These are phyloP conservation scores for Chaetomiaceae sp. DNA, from an alignment of 2,329 filamentous ascomycete genomes.

Conservation along the genomic window DNA sequence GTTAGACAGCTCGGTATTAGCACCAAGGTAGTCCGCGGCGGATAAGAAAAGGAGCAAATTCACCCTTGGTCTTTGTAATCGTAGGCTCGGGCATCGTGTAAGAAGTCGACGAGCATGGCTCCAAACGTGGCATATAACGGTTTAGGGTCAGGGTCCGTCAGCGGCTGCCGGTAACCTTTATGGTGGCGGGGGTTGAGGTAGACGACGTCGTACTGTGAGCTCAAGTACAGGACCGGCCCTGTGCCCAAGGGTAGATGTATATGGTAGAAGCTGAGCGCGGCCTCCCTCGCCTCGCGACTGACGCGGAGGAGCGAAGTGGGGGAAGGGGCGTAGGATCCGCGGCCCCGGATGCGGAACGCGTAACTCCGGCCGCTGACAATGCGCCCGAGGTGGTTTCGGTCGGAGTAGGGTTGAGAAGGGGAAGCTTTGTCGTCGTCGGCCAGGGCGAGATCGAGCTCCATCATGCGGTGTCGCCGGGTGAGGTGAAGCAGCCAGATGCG, in stretches of 20 bases:
- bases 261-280: slow-evolving; percentile 11
- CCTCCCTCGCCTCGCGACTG: slow-evolving; percentile 8
- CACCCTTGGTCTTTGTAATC: slow-evolving; percentile 16
- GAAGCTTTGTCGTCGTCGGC: not conserved
- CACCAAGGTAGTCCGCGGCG: not conserved
- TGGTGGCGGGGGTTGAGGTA: not conserved
- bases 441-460: not conserved
- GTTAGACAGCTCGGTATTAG: not conserved
- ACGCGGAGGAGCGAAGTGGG: slow-evolving; percentile 14
- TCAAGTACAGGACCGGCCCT: slow-evolving; percentile 6
- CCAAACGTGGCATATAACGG: not conserved
- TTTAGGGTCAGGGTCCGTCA: not conserved
- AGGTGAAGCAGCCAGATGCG: not conserved
- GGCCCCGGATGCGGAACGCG: not conserved
- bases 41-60: not conserved
- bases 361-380: slow-evolving; percentile 10
- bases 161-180: not conserved
- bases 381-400: slow-evolving; percentile 2
- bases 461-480: not conserved
- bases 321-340: not conserved
- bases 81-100: slow-evolving; percentile 15
- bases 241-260: not conserved
- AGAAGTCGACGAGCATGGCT: slow-evolving; percentile 10
- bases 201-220: slow-evolving; percentile 12
- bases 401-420: not conserved